Conservation (phyloP, 129 eudicot species). For the Flaveria brownii region DNA sequence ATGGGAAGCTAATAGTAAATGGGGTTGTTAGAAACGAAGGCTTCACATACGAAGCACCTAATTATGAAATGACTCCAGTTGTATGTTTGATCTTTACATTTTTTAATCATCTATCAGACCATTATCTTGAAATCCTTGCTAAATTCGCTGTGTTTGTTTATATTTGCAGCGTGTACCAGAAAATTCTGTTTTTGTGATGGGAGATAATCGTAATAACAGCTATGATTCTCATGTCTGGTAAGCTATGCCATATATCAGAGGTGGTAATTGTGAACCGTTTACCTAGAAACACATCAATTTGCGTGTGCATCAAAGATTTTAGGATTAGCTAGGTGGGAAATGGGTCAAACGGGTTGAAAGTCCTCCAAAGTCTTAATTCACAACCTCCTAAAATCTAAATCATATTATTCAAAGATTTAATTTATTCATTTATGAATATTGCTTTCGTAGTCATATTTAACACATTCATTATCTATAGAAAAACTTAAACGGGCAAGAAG, state of each 20-base stretch:
- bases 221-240: conserved; percentile 98
- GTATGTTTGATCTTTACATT: conserved; percentile 45
- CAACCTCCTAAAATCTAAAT: background rate
- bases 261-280: too few species aligned
- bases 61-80: conserved; percentile 76
- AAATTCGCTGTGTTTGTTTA: conserved; percentile 12
- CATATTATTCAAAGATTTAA: background rate
- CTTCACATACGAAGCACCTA: conserved; percentile 76
- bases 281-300: too few species aligned
- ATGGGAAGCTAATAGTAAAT: conserved; percentile 84
- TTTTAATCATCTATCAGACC: conserved; percentile 6
- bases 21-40: conserved; percentile 76
- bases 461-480: background rate
- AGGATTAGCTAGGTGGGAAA: background rate
- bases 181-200: conserved; percentile 93
- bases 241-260: background rate
- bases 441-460: background rate
- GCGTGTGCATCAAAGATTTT: background rate
- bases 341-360: background rate
- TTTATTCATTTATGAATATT: background rate
- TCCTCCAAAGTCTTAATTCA: background rate
- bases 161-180: conserved; percentile 82
- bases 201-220: conserved; percentile 96
- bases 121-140: conserved; percentile 2
- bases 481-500: background rate